Base-by-base conservation (phyloP, 176 grass and related monocot genomes). In the Oryza punctata region DNA sequence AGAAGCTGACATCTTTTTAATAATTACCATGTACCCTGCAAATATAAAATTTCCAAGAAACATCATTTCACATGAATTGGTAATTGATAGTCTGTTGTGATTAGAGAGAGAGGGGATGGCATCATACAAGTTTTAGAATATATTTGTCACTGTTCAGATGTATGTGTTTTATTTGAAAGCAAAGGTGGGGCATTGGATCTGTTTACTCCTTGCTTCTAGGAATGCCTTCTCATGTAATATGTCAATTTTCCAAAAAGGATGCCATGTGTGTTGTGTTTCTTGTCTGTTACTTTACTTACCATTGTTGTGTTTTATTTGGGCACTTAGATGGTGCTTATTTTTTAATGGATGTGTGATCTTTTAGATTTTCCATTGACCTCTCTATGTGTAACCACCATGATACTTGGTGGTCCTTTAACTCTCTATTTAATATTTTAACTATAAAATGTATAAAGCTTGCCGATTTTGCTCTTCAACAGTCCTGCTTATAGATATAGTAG, bases 281-380 rank as follows among this genome's bases (percentile, higher is more conserved):
- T 60, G 7, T 61, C 33, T 44, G n/a, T 69, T 23, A 60, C 26
- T 72, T 41, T 66, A 54, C 76, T 80, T 38, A 47, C 19, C 14
- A 63, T 67, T 61, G 26, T 26, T 68, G 69, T 15, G 33, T 38
- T 63, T 26, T 82, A 69, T 70, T 19, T 15, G 60, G 30, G 10
- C 46, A 82, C 63, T 82, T 38, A 29, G 14, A 60, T 26, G 33
- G 24, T 67, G 63, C 29, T 79, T 65, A 28, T 65, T 59, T 77
- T 72, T 72, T 73, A 65, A 15, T 79, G 19, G 13, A 44, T 27
- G 12, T 57, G 86, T 27, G 26, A 79, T 64, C 44, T 59, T 83
- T 52, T 40, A 75, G 61, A 60, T 84, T 88, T 82, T 64, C 75
- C 27, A 70, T 64, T 78, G 46, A 78, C 24, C 13, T 33, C 60